phyloP scores from a whole-genome alignment of 768 basidiomycete genomes.

The Agaricus subrufescens region DNA sequence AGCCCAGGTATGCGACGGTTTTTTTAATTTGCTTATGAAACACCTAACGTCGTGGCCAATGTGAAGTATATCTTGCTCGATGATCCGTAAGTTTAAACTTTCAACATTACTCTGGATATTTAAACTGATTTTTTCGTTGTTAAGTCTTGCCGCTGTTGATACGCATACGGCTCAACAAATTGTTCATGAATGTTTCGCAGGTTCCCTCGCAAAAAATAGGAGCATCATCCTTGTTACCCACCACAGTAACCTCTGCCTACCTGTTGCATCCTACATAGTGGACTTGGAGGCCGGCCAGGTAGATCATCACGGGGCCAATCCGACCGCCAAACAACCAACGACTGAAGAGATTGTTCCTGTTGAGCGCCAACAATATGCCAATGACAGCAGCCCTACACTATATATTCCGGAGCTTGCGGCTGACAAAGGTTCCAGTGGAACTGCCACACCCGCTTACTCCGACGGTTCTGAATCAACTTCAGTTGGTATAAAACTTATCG shows the following conservation, averaged over 20 bases:
- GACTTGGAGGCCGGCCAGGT: conserved; percentile 50
- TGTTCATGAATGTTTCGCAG: conserved; percentile 56
- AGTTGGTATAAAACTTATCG: conserved; percentile 49
- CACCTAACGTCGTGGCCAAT: neutral
- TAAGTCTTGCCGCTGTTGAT: conserved; percentile 64
- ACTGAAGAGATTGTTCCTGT: conserved; percentile 40
- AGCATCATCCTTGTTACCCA: conserved; percentile 85
- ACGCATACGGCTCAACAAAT: conserved; percentile 76
- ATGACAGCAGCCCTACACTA: conserved; percentile 15
- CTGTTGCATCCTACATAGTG: conserved; percentile 62
- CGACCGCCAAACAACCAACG: conserved; percentile 38
- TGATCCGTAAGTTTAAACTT: conserved; percentile 44
- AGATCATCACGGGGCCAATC: conserved; percentile 43
- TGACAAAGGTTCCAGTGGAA: neutral
- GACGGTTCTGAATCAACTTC: conserved; percentile 1
- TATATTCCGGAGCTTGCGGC: neutral
- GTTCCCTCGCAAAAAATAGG: conserved; percentile 54
- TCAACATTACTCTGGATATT: neutral
- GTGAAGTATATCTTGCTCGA: conserved; percentile 57
- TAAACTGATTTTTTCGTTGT: conserved; percentile 4
- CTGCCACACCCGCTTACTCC: neutral
- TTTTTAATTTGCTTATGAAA: neutral
- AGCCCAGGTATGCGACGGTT: conserved; percentile 38
- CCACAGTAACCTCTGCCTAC: conserved; percentile 69
- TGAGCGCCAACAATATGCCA: conserved; percentile 36